Conservation (phyloP, 148 eudicot genomes). For the Fagopyrum tataricum region DNA sequence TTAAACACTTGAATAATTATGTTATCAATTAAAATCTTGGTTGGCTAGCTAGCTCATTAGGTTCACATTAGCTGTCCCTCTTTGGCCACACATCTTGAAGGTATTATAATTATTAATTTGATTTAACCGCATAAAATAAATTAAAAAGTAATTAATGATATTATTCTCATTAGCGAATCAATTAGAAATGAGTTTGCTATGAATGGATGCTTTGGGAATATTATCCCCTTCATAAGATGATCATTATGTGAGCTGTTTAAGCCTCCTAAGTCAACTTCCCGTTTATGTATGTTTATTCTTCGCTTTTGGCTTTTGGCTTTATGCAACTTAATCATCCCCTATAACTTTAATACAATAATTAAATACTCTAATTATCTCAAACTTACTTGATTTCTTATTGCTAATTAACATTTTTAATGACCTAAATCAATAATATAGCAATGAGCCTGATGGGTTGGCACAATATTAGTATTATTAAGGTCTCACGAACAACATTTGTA, state of each 20-base stretch:
- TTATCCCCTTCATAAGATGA: neutral
- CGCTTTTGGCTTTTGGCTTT: slow-evolving; percentile 7
- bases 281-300: neutral
- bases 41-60: neutral
- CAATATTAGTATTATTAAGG: no score
- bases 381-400: neutral
- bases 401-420: neutral
- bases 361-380: neutral
- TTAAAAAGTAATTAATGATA: neutral
- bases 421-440: no score
- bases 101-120: neutral
- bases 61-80: neutral
- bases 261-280: neutral
- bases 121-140: neutral
- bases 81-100: slow-evolving; percentile 3
- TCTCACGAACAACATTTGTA: no score
- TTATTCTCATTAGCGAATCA: slow-evolving; percentile 7
- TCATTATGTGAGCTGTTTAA: slow-evolving; percentile 5
- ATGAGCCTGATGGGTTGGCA: no score
- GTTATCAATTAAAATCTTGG: neutral
- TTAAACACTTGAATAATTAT: neutral
- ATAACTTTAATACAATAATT: neutral
- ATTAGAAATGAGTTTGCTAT: slow-evolving; percentile 1
- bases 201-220: slow-evolving; percentile 5
- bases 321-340: neutral